Percentiles rank a stretch among this genome's conserved stretches.
These are phyloP conservation scores for Ogataea saltuana DNA, from an alignment of 805 yeast species.

Conservation along the genomic window DNA sequence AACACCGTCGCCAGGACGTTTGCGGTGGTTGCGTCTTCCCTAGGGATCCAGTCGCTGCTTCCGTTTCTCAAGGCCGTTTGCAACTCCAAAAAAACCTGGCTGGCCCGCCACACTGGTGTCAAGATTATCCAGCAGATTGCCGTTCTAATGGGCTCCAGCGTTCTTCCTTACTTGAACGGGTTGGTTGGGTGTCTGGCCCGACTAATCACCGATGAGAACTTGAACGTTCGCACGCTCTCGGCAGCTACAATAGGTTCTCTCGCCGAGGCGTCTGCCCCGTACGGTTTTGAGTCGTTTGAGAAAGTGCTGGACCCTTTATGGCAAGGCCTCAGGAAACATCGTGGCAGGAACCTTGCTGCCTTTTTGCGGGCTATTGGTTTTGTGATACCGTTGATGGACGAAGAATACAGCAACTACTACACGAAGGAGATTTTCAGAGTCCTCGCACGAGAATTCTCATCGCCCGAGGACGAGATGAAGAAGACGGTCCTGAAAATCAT, in stretches of 20 bases:
- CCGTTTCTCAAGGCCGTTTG: slow-evolving; percentile 86
- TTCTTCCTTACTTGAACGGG: slow-evolving; percentile 70
- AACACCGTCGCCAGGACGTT: slow-evolving; percentile 74
- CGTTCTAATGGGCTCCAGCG: slow-evolving; percentile 62
- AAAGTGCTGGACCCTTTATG: slow-evolving; percentile 71
- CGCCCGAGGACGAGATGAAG: slow-evolving; percentile 89
- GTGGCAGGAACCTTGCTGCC: slow-evolving; percentile 77
- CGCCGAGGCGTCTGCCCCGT: slow-evolving; percentile 82
- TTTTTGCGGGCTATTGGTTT: slow-evolving; percentile 77
- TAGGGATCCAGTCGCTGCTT: slow-evolving; percentile 68
- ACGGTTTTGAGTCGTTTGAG: slow-evolving; percentile 89
- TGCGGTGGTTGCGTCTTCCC: slow-evolving; percentile 79
- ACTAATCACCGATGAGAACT: slow-evolving; percentile 65
- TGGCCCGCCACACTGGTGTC: slow-evolving; percentile 81
- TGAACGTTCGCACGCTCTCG: slow-evolving; percentile 65
- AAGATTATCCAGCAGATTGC: slow-evolving; percentile 78
- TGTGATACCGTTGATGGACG: slow-evolving; percentile 82
- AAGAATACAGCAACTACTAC: slow-evolving; percentile 76
- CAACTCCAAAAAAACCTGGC: slow-evolving; percentile 73
- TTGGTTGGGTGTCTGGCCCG: slow-evolving; percentile 61
- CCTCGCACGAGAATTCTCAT: slow-evolving; percentile 66
- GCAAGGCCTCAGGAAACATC: slow-evolving; percentile 71
- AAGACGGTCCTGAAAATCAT: slow-evolving; percentile 68
- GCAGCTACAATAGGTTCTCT: slow-evolving; percentile 71
- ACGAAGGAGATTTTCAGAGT: slow-evolving; percentile 71